Conservation (phyloP, 1,139 yeast species). For the Chernovozyma aurita region DNA sequence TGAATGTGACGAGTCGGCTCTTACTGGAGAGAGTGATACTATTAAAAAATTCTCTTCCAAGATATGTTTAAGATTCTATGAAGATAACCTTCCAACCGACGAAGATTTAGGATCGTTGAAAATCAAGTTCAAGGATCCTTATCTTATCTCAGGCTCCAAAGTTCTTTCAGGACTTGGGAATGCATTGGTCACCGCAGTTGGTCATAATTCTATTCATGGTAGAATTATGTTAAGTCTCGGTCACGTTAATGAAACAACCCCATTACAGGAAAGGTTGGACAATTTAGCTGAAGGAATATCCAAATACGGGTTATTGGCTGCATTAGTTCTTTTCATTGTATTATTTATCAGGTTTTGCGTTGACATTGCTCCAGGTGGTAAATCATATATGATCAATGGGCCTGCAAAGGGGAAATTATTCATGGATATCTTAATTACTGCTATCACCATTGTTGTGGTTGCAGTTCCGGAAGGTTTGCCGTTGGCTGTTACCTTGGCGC, state of each 20-base stretch:
- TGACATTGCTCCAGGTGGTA: slow-evolving; percentile 54
- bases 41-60: slow-evolving; percentile 61
- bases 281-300: slow-evolving; percentile 89
- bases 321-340: slow-evolving; percentile 70
- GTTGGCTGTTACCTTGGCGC: slow-evolving; percentile 89
- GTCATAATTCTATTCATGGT: slow-evolving; percentile 84
- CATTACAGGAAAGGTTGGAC: slow-evolving; percentile 79
- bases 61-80: slow-evolving; percentile 36
- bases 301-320: slow-evolving; percentile 85
- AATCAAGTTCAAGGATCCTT: slow-evolving; percentile 60
- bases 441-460: slow-evolving; percentile 89
- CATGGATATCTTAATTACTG: slow-evolving; percentile 80
- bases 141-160: slow-evolving; percentile 87
- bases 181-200: slow-evolving; percentile 87
- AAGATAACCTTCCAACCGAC: slow-evolving; percentile 24
- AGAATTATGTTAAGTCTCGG: slow-evolving; percentile 79
- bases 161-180: slow-evolving; percentile 82
- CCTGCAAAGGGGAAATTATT: slow-evolving; percentile 83
- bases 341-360: slow-evolving; percentile 73
- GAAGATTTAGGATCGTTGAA: slow-evolving; percentile 48
- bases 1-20: slow-evolving; percentile 87
- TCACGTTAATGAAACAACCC: slow-evolving; percentile 78
- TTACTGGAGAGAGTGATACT: slow-evolving; percentile 91
- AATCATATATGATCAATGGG: slow-evolving; percentile 40
- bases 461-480: slow-evolving; percentile 99